A percentile compares a stretch with the other conserved stretches of the same genome.
phyloP scores from a whole-genome alignment of 805 yeast species.

The Metschnikowia rubicola region DNA sequence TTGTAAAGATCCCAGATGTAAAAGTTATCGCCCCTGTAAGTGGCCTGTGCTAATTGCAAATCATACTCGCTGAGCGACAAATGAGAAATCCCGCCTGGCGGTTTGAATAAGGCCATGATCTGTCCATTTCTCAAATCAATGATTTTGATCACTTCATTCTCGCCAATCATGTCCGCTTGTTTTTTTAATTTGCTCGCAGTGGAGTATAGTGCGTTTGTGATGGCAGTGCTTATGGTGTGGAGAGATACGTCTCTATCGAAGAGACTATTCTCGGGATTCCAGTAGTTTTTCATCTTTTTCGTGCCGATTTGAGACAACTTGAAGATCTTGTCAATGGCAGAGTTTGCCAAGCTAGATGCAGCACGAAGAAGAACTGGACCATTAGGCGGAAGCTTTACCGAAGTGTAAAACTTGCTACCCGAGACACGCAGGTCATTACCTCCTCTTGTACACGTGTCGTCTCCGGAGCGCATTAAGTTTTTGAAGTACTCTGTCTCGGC shows the following conservation, averaged over 20 bases:
- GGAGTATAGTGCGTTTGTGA: slow-evolving; percentile 32
- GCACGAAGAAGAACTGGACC: slow-evolving; percentile 48
- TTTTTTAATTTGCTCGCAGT: slow-evolving; percentile 30
- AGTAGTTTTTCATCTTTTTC: slow-evolving; percentile 39
- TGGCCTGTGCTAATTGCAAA: slow-evolving; percentile 50
- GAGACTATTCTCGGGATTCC: slow-evolving; percentile 20
- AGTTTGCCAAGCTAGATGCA: slow-evolving; percentile 45
- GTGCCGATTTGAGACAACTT: slow-evolving; percentile 49
- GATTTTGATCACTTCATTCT: slow-evolving; percentile 41
- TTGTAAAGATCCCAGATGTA: slow-evolving; percentile 62
- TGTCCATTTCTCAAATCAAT: slow-evolving; percentile 44
- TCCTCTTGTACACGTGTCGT: slow-evolving; percentile 1
- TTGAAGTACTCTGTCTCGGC: slow-evolving; percentile 26
- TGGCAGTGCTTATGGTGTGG: slow-evolving; percentile 29
- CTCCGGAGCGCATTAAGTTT: slow-evolving; percentile 24
- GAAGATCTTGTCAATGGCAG: slow-evolving; percentile 50
- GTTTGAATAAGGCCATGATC: slow-evolving; percentile 44
- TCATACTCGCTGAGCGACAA: slow-evolving; percentile 63
- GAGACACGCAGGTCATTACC: not conserved
- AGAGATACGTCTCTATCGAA: slow-evolving; percentile 24
- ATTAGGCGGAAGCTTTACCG: slow-evolving; percentile 40
- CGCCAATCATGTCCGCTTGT: slow-evolving; percentile 13
- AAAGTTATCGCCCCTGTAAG: slow-evolving; percentile 57
- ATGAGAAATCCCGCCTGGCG: slow-evolving; percentile 60
- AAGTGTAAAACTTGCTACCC: slow-evolving; percentile 30